Percentiles rank a stretch among this genome's conserved stretches.
These are phyloP conservation scores for Paracorniculantispora psalliotae DNA, from an alignment of 2,329 filamentous ascomycete species.

Conservation along the genomic window DNA sequence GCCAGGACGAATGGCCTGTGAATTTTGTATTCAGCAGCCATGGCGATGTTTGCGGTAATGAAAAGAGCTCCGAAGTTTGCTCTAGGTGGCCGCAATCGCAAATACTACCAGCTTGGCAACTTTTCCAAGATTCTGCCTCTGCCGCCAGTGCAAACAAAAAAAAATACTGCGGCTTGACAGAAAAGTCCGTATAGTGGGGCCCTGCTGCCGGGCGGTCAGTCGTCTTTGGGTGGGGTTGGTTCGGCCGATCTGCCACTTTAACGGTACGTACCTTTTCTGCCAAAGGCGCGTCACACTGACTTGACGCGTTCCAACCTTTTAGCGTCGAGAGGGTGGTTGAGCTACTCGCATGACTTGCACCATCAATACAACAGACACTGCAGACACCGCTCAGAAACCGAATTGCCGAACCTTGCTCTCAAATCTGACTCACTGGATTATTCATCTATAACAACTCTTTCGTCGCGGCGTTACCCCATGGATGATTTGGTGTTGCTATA, in stretches of 20 bases:
- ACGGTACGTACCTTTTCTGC: slow-evolving; percentile 18
- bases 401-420: not conserved
- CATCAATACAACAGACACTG: not conserved
- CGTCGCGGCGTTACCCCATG: too few species aligned
- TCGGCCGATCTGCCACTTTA: not conserved
- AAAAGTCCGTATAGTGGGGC: slow-evolving; percentile 33
- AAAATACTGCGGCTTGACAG: slow-evolving; percentile 27
- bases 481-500: slow-evolving; percentile 1
- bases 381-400: not conserved
- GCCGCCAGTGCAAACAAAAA: slow-evolving; percentile 27
- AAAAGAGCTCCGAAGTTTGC: not conserved
- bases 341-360: not conserved
- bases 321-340: not conserved
- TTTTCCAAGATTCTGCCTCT: not conserved
- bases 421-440: too few species aligned
- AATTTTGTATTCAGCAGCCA: slow-evolving; percentile 57
- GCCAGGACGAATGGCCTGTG: slow-evolving; percentile 61
- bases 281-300: not conserved
- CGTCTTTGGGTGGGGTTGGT: slow-evolving; percentile 19
- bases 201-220: slow-evolving; percentile 10
- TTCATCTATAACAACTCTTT: too few species aligned
- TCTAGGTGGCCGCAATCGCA: not conserved
- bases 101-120: not conserved
- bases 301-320: slow-evolving; percentile 3
- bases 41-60: slow-evolving; percentile 24